Conservation (phyloP, 768 basidiomycete species). For the Roridomyces roridus region DNA sequence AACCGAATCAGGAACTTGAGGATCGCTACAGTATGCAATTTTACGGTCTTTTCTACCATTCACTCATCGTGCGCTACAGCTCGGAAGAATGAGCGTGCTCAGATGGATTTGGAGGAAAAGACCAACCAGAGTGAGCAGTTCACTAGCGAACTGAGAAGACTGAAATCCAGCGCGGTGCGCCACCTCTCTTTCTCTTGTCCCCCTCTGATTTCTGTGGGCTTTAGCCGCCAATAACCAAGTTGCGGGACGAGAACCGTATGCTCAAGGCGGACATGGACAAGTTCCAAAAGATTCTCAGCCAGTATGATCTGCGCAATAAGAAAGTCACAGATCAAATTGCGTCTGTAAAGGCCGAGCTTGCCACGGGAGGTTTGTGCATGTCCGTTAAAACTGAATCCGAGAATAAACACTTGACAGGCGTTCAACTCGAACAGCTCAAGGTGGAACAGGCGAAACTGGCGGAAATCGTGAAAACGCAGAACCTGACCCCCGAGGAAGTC, state of each 20-base stretch:
- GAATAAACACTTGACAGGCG: slow-evolving; percentile 43
- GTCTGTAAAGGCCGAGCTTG: slow-evolving; percentile 69
- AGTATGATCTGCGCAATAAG: slow-evolving; percentile 72
- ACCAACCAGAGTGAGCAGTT: slow-evolving; percentile 51
- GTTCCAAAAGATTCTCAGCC: slow-evolving; percentile 75
- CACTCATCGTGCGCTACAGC: slow-evolving; percentile 44
- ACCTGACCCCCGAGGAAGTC: slow-evolving; percentile 91
- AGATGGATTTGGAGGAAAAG: slow-evolving; percentile 67
- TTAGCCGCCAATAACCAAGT: slow-evolving; percentile 69
- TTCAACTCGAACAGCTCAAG: slow-evolving; percentile 67
- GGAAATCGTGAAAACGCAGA: slow-evolving; percentile 81
- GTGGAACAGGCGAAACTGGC: slow-evolving; percentile 67
- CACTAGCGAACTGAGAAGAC: slow-evolving; percentile 59
- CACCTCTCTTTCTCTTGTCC: neutral
- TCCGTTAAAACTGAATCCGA: neutral
- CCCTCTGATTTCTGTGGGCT: slow-evolving; percentile 3
- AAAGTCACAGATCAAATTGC: slow-evolving; percentile 71
- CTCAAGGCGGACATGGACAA: slow-evolving; percentile 80
- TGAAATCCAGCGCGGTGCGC: slow-evolving; percentile 67
- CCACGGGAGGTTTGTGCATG: slow-evolving; percentile 52
- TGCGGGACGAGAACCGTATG: slow-evolving; percentile 65
- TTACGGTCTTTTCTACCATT: neutral
- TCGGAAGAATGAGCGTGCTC: slow-evolving; percentile 73
- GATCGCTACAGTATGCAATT: slow-evolving; percentile 71
- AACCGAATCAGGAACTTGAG: slow-evolving; percentile 74